phyloP scores from a whole-genome alignment of 1,139 yeast genomes.

The Lizanozyma gosingica region DNA sequence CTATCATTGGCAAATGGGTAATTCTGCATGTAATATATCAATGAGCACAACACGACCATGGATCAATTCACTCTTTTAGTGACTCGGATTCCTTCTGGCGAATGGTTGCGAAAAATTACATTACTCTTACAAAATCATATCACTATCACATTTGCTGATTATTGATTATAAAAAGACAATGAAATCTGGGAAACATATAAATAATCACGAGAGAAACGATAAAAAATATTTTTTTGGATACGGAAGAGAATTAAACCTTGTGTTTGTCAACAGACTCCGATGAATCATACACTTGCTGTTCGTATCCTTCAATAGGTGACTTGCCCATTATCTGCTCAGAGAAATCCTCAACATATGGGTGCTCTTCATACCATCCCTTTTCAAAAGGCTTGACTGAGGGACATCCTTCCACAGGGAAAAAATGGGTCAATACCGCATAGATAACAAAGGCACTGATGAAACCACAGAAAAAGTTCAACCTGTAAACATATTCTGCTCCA shows the following conservation, averaged over 20 bases:
- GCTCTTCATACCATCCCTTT: slow-evolving; percentile 58
- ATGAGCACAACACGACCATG: too few relatives aligned
- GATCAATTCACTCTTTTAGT: too few relatives aligned
- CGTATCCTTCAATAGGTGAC: slow-evolving; percentile 18
- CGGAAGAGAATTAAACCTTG: background rate
- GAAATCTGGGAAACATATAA: too few relatives aligned
- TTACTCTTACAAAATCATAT: too few relatives aligned
- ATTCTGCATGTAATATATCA: too few relatives aligned
- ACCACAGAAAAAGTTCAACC: slow-evolving; percentile 70
- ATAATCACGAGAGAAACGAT: too few relatives aligned
- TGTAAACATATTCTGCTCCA: slow-evolving; percentile 69
- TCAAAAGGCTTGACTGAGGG: slow-evolving; percentile 44
- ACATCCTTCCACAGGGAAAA: slow-evolving; percentile 54
- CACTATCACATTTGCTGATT: too few relatives aligned
- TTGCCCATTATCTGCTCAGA: slow-evolving; percentile 37
- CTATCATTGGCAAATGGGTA: too few relatives aligned
- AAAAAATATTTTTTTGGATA: too few relatives aligned
- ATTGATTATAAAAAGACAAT: too few relatives aligned
- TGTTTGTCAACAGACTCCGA: slow-evolving; percentile 1
- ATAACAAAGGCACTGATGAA: slow-evolving; percentile 47
- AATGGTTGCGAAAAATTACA: too few relatives aligned
- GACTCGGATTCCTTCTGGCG: too few relatives aligned
- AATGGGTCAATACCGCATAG: slow-evolving; percentile 39
- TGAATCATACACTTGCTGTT: slow-evolving; percentile 2
- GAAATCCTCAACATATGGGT: slow-evolving; percentile 54